phyloP scores from a whole-genome alignment of 2,329 filamentous ascomycete genomes.

The Eurotiales sp. region DNA sequence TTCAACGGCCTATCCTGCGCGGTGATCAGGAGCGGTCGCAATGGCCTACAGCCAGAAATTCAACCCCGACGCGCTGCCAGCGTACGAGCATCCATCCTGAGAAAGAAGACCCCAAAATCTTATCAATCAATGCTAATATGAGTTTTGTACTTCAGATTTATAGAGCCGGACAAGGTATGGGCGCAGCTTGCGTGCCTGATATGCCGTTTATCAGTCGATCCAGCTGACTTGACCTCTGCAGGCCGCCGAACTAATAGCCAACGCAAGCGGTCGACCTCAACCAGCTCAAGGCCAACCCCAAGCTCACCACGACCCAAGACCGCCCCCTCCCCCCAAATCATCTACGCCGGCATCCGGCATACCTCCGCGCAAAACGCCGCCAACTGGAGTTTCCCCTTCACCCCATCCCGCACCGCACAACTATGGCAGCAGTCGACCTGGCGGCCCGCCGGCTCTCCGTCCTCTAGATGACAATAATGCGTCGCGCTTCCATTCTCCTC shows the following conservation, averaged over 20 bases:
- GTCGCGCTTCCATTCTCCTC: slow-evolving; percentile 39
- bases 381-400: slow-evolving; percentile 25
- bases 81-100: slow-evolving; percentile 54
- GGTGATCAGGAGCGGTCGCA: slow-evolving; percentile 15
- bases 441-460: slow-evolving; percentile 16
- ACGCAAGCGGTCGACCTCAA: slow-evolving; percentile 6
- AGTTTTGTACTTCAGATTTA: slow-evolving; percentile 17
- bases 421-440: slow-evolving; percentile 25
- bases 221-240: slow-evolving; percentile 37
- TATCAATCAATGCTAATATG: slow-evolving; percentile 1
- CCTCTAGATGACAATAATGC: slow-evolving; percentile 34
- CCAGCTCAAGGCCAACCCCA: background rate
- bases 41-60: slow-evolving; percentile 96
- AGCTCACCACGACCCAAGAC: slow-evolving; percentile 9
- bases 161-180: slow-evolving; percentile 15
- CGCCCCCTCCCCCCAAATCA: slow-evolving; percentile 12
- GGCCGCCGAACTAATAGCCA: slow-evolving; percentile 11
- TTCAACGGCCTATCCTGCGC: background rate
- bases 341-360: background rate
- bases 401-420: slow-evolving; percentile 22
- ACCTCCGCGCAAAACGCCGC: slow-evolving; percentile 23
- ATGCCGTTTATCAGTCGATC: slow-evolving; percentile 25
- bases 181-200: background rate
- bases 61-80: slow-evolving; percentile 91
- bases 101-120: no score